These are phyloP conservation scores for Dittrichia graveolens DNA, from an alignment of 129 eudicot species.

Conservation along the genomic window DNA sequence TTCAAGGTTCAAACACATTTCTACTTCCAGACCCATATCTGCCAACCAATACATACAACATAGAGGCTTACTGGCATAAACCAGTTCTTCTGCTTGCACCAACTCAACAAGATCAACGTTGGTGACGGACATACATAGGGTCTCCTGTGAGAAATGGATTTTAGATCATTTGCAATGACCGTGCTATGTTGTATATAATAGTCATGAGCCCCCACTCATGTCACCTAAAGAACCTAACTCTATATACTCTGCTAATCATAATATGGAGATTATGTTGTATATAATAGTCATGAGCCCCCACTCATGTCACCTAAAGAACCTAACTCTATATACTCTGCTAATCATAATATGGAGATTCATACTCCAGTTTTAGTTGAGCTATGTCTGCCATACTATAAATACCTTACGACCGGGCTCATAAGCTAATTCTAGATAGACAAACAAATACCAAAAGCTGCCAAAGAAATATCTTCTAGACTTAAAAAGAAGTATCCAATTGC, in stretches of 20 bases:
- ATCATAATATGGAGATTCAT: constrained; percentile 2
- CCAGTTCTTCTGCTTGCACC: not conserved
- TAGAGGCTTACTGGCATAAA: not conserved
- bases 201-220: not conserved
- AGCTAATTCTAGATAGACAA: constrained; percentile 20
- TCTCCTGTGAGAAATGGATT: too few relatives aligned
- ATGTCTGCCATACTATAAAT: constrained; percentile 14
- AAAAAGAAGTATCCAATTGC: constrained; percentile 2
- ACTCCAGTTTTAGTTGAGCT: not conserved
- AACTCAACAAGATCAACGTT: not conserved
- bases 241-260: constrained; percentile 10
- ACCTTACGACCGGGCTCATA: not conserved
- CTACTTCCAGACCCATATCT: constrained; percentile 4
- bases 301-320: constrained; percentile 22
- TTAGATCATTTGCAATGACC: not conserved
- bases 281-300: not conserved
- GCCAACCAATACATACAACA: not conserved
- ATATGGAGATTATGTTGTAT: constrained; percentile 4
- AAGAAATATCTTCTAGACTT: constrained; percentile 14
- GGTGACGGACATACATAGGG: not conserved
- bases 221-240: constrained; percentile 25
- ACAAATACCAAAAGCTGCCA: constrained; percentile 12
- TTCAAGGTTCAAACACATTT: not conserved
- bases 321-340: constrained; percentile 16
- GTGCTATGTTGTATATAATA: not conserved